Percentiles rank a stretch among this genome's conserved stretches.
phyloP scores from a whole-genome alignment of 2,329 filamentous ascomycete species.

The Pseudogymnoascus sp. region DNA sequence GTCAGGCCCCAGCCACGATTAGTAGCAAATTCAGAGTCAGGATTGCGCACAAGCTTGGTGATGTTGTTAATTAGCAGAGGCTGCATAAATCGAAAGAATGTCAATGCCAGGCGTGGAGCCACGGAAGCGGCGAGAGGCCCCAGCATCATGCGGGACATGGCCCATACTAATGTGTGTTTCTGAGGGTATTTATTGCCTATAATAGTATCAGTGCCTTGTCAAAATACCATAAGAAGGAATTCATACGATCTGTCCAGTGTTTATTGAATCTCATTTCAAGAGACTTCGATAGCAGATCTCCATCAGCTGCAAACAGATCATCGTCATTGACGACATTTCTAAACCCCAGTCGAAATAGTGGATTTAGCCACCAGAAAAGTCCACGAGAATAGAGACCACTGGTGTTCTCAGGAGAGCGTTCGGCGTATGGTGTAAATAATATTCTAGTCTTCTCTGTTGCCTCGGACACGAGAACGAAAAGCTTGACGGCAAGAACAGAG shows the following conservation, averaged over 20 bases:
- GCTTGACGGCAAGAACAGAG: conserved; percentile 14
- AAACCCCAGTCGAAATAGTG: conserved; percentile 26
- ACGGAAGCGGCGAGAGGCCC: conserved; percentile 14
- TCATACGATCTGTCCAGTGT: conserved; percentile 15
- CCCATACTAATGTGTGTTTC: conserved; percentile 15
- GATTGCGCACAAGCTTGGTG: conserved; percentile 12
- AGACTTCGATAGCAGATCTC: conserved; percentile 13
- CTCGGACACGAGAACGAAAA: conserved; percentile 17
- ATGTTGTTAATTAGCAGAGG: conserved; percentile 16
- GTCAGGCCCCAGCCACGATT: conserved; percentile 17
- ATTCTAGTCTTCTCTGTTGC: conserved; percentile 16
- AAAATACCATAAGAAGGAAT: background rate
- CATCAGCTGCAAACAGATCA: conserved; percentile 20
- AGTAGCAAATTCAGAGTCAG: conserved; percentile 11
- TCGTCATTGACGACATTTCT: conserved; percentile 22
- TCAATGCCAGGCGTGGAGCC: conserved; percentile 16
- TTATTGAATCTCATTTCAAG: conserved; percentile 11
- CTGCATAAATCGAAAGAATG: conserved; percentile 18
- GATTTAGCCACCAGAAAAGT: conserved; percentile 31
- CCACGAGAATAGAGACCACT: conserved; percentile 28
- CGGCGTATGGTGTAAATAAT: conserved; percentile 11
- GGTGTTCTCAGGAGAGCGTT: conserved; percentile 23
- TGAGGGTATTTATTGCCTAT: conserved; percentile 11
- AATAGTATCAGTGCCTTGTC: conserved; percentile 7
- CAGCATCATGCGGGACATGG: conserved; percentile 12